Base-by-base conservation (phyloP, 1,139 yeast species). In the Magnusiomyces suaveolens region DNA sequence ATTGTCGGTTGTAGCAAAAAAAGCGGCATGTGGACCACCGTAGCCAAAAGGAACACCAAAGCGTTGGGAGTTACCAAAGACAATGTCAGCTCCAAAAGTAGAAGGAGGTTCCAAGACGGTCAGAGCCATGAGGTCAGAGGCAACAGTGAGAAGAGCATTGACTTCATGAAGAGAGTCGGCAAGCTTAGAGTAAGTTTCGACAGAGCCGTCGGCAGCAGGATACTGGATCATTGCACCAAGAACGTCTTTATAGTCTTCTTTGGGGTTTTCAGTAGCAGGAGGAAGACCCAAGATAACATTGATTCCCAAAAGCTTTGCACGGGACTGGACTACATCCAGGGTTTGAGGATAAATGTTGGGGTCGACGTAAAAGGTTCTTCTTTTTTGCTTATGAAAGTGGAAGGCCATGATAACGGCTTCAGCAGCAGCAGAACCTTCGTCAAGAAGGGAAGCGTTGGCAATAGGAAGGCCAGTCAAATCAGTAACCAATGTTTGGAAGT, bases 11-110 rank as follows among this genome's bases (percentile, higher is more conserved):
- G 94, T 95, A 18, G 97, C 89, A 66, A 92, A 90, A 74, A 88
- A 92, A 0, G 97, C 98, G 53, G 98, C 98, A 69, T 92, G 98
- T 3, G 98, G 98, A 39, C 98, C 98, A 66, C 98, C 98, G 66
- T 83, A 92, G 16, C 97, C 98, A 73, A 90, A 81, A 56, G 98
- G 97, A 49, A 92, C 97, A 66, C 98, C 98, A 64, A 92, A 88
- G 70, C 98, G 79, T 75, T 92, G 98, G 4, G 97, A 80, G 21
- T 89, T 83, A 55, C 98, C 98, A 56, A 92, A 76, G 1, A 87
- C 96, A 57, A 92, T 86, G 69, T 92, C 98, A 50, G 97, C 97
- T 54, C 90, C 90, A 65, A 86, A 87, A 49, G 79, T 78, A 38
- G 85, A 76, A 12, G 98, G 98, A 33, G 97, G 86, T 64, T 84